Percentiles rank a stretch among this genome's conserved stretches.
Conservation (phyloP, 169 alveolate species). For the Eimeria maxima region DNA sequence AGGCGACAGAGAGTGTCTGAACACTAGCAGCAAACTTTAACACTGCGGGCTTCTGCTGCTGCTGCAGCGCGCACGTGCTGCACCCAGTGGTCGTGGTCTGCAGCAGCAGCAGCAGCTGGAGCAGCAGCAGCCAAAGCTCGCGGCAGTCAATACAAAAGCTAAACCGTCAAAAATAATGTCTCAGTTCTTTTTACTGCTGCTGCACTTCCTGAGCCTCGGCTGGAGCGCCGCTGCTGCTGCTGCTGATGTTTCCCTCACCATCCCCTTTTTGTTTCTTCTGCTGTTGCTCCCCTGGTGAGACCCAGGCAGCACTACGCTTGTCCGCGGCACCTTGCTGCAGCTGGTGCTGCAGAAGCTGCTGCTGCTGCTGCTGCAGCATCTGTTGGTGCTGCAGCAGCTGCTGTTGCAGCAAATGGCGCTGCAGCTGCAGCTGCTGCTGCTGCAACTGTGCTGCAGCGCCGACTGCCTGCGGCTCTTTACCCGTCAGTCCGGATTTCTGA, state of each 20-base stretch:
- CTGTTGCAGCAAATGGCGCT: slow-evolving; percentile 23
- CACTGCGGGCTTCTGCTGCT: slow-evolving; percentile 56
- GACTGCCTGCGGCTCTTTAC: slow-evolving; percentile 14
- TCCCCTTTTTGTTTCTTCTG: slow-evolving; percentile 45
- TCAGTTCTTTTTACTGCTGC: slow-evolving; percentile 5
- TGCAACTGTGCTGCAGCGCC: slow-evolving; percentile 60
- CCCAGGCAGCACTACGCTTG: slow-evolving; percentile 72
- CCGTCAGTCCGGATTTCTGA: slow-evolving; percentile 20
- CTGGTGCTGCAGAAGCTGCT: slow-evolving; percentile 54
- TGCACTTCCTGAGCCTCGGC: slow-evolving; percentile 62
- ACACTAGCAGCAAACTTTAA: background rate
- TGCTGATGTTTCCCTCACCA: slow-evolving; percentile 34
- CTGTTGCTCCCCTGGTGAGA: slow-evolving; percentile 56
- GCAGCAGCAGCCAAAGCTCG: background rate
- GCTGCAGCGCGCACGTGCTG: slow-evolving; percentile 13
- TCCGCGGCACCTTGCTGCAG: slow-evolving; percentile 35
- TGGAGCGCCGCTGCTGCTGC: slow-evolving; percentile 75
- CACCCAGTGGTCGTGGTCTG: background rate
- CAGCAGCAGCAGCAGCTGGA: background rate
- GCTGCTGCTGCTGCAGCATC: slow-evolving; percentile 65
- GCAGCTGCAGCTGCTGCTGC: slow-evolving; percentile 59
- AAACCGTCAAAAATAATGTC: background rate
- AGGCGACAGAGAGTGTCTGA: background rate
- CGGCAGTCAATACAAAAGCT: background rate
- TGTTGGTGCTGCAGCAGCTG: slow-evolving; percentile 51